These are phyloP conservation scores for Claviceps sp. DNA, from an alignment of 2,329 filamentous ascomycete genomes.

Conservation along the genomic window DNA sequence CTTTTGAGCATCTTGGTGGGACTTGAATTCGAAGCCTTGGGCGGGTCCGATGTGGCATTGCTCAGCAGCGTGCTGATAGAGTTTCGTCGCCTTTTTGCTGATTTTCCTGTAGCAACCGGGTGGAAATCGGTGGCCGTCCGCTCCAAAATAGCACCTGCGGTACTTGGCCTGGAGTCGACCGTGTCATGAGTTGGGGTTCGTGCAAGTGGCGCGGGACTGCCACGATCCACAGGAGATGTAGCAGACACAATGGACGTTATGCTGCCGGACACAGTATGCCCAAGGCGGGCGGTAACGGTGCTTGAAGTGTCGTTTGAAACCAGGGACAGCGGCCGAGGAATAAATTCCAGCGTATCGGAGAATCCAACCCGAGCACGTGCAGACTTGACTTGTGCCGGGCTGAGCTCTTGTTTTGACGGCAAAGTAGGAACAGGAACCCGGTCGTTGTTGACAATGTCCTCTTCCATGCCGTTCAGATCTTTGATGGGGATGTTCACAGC, in stretches of 20 bases:
- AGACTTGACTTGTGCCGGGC: constrained; percentile 17
- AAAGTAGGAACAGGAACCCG: constrained; percentile 4
- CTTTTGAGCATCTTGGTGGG: constrained; percentile 40
- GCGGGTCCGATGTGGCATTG: constrained; percentile 21
- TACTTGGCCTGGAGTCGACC: constrained; percentile 48
- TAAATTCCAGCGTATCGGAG: constrained; percentile 71
- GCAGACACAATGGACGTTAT: constrained; percentile 64
- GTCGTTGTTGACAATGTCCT: constrained; percentile 1
- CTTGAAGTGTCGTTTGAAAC: constrained; percentile 76
- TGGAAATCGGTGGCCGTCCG: constrained; percentile 16
- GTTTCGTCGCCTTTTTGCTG: constrained; percentile 38
- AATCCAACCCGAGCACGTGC: constrained; percentile 62
- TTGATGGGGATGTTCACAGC: neutral
- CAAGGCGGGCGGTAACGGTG: constrained; percentile 54
- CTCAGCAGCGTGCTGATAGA: constrained; percentile 43
- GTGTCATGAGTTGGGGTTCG: constrained; percentile 27
- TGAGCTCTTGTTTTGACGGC: constrained; percentile 5
- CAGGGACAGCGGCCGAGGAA: constrained; percentile 67
- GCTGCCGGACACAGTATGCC: constrained; percentile 65
- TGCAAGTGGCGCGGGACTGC: constrained; percentile 23
- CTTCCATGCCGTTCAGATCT: neutral
- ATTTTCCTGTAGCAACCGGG: constrained; percentile 7
- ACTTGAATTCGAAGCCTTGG: constrained; percentile 27
- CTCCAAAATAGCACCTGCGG: constrained; percentile 57
- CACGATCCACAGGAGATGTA: constrained; percentile 29